phyloP scores from a whole-genome alignment of 306 rosid species.

The Trichosanthes cucumerina region DNA sequence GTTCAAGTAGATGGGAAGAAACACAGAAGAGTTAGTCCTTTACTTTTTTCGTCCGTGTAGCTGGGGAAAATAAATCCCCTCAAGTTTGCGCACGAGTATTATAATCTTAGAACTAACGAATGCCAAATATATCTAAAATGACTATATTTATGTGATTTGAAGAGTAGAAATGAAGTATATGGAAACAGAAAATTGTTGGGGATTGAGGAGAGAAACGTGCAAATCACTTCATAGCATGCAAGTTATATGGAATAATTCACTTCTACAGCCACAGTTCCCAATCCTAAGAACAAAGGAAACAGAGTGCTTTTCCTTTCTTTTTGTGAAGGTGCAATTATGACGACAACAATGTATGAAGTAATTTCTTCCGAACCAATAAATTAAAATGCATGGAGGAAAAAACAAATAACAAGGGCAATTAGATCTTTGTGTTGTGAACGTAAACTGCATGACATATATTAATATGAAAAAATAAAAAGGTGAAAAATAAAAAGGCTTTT shows the following conservation, averaged over 20 bases:
- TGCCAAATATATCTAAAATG: background rate
- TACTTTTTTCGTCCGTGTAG: background rate
- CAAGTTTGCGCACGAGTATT: no score
- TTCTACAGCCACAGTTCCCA: background rate
- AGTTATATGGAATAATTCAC: background rate
- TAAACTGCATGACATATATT: background rate
- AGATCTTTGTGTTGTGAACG: background rate
- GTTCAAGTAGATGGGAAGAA: slow-evolving; percentile 16
- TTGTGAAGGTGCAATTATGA: background rate
- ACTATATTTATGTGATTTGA: background rate
- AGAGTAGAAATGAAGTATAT: background rate
- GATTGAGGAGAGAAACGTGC: background rate
- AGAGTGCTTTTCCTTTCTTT: background rate
- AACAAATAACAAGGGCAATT: background rate
- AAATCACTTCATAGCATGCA: background rate
- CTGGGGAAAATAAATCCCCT: no score
- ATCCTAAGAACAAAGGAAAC: background rate
- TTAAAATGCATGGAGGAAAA: background rate
- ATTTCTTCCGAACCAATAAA: background rate
- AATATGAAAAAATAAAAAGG: background rate
- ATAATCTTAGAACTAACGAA: no score
- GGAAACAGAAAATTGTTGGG: background rate
- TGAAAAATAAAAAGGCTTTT: background rate
- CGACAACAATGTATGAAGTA: background rate
- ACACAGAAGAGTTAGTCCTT: background rate